Evolutionary conservation across 495 filamentous ascomycete genomes (phyloP).

Genomic region (Xylaria bambusicola): DNA sequence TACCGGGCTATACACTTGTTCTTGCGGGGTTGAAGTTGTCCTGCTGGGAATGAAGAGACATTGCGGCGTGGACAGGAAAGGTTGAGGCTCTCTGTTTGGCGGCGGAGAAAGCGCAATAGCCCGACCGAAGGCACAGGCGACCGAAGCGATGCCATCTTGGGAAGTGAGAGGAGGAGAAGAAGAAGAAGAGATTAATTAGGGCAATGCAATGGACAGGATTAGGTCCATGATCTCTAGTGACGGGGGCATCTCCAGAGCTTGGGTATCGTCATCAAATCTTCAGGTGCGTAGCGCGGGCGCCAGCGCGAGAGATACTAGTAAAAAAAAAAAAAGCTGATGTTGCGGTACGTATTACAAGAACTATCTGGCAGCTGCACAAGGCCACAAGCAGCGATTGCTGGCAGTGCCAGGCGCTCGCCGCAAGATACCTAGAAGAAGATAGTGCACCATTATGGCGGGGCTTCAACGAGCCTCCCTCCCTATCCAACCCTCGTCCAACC

Average conservation of each 20-base stretch:
- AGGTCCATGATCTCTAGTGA: conserved; percentile 18
- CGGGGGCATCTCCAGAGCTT: conserved; percentile 9
- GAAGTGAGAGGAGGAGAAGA: background rate
- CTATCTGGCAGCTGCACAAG: conserved; percentile 16
- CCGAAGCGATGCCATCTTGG: conserved; percentile 34
- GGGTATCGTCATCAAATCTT: conserved; percentile 2
- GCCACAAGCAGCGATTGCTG: conserved; percentile 14
- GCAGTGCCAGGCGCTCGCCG: conserved; percentile 21
- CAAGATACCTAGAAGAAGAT: background rate
- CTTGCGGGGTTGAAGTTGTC: conserved; percentile 23
- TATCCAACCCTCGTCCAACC: too few species aligned
- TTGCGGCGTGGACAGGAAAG: conserved; percentile 52
- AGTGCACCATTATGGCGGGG: background rate
- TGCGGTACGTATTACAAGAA: background rate
- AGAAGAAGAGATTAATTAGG: background rate
- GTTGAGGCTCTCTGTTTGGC: conserved; percentile 56
- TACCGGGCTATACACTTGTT: conserved; percentile 25
- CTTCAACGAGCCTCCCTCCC: too few species aligned
- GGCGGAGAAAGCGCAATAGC: conserved; percentile 63
- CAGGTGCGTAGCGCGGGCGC: background rate
- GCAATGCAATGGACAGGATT: conserved; percentile 16
- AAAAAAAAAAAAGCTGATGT: conserved; percentile 2
- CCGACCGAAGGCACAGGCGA: conserved; percentile 56
- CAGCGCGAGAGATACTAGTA: background rate
- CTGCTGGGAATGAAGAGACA: conserved; percentile 23